Evolutionary conservation across 108 stramenopile genomes (phyloP).

Genomic region (Nitzschia putrida): DNA sequence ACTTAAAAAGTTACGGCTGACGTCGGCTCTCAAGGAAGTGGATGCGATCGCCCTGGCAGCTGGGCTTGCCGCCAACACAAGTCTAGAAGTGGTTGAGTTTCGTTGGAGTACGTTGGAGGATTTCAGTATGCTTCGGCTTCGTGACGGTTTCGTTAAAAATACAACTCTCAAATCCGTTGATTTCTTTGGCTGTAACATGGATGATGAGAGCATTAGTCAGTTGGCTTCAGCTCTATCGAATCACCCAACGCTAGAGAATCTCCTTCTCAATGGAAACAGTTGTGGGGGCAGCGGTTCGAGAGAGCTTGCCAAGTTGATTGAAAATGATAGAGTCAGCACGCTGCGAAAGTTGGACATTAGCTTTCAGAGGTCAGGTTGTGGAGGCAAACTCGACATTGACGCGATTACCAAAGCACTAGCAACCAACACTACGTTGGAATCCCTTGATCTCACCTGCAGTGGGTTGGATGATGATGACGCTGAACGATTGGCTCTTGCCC

Average conservation of each 20-base stretch:
- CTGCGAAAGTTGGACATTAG: constrained; percentile 19
- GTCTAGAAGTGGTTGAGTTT: constrained; percentile 2
- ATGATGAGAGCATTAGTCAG: neutral
- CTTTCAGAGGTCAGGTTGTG: constrained; percentile 1
- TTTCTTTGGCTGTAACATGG: constrained; percentile 6
- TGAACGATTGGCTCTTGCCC: neutral
- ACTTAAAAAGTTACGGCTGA: constrained; percentile 12
- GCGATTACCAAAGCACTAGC: neutral
- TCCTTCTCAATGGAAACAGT: constrained; percentile 15
- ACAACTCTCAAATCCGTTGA: neutral
- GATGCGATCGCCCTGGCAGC: constrained; percentile 4
- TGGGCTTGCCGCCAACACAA: constrained; percentile 3
- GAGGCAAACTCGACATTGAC: neutral
- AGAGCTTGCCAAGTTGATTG: neutral
- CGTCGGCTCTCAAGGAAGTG: neutral
- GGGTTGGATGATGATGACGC: constrained; percentile 13
- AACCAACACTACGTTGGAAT: neutral
- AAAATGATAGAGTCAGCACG: neutral
- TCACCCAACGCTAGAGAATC: constrained; percentile 13
- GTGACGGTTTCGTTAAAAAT: neutral
- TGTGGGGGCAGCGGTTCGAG: neutral
- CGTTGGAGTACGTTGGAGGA: constrained; percentile 9
- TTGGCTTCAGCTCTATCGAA: neutral
- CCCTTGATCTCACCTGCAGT: constrained; percentile 7
- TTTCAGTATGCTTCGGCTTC: neutral